These are phyloP conservation scores for Lumnitzera littorea DNA, from an alignment of 345 rosid species.

Conservation along the genomic window DNA sequence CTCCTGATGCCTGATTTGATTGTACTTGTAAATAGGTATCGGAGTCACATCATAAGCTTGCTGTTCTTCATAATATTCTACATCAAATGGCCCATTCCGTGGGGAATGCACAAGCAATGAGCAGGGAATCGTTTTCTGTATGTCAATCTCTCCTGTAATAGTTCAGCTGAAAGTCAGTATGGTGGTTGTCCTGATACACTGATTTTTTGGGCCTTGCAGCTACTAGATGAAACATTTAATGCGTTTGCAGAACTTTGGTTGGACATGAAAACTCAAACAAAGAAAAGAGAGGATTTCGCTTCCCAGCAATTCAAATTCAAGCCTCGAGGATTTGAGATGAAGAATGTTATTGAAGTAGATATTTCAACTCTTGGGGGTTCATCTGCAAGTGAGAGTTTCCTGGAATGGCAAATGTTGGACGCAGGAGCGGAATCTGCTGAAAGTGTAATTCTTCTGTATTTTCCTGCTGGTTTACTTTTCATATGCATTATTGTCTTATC, in stretches of 20 bases:
- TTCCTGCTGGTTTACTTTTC: constrained; percentile 4
- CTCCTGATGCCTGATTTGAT: constrained; percentile 8
- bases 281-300: constrained; percentile 46
- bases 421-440: constrained; percentile 49
- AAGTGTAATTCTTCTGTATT: constrained; percentile 31
- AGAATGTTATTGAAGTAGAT: constrained; percentile 69
- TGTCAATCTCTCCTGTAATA: constrained; percentile 13
- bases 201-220: constrained; percentile 32
- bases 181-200: constrained; percentile 15
- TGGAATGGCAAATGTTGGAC: constrained; percentile 71
- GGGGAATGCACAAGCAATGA: constrained; percentile 49
- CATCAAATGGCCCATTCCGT: constrained; percentile 53
- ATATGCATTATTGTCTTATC: constrained; percentile 4
- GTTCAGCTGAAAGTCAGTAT: not conserved
- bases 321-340: constrained; percentile 67
- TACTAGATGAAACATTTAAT: constrained; percentile 51
- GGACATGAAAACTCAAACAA: constrained; percentile 63
- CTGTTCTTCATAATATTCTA: constrained; percentile 51
- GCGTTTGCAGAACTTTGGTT: constrained; percentile 66
- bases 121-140: constrained; percentile 62
- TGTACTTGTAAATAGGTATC: constrained; percentile 36
- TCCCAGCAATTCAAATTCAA: constrained; percentile 63
- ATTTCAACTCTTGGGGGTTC: constrained; percentile 49
- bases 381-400: constrained; percentile 48
- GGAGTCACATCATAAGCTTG: constrained; percentile 41